Evolutionary conservation across 108 stramenopile species (phyloP).

Genomic region (Nitzschia sp.): DNA sequence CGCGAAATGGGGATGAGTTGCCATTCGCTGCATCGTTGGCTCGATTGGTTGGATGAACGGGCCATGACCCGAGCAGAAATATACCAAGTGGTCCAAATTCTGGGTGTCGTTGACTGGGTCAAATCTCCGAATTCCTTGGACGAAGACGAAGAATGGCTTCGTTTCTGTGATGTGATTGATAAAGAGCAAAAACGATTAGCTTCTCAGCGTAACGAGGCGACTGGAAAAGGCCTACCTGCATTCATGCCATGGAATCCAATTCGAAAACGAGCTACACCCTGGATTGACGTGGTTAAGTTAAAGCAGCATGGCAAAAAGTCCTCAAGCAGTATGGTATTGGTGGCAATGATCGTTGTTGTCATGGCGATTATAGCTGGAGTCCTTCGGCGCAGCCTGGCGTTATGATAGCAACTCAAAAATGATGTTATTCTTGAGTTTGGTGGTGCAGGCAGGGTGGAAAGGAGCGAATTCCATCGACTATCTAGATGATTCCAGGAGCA

Average conservation of each 20-base stretch:
- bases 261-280: slow-evolving; percentile 26
- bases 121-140: slow-evolving; percentile 12
- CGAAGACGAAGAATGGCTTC: slow-evolving; percentile 11
- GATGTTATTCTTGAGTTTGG: too few species aligned
- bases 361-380: not conserved
- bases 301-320: not conserved
- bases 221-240: not conserved
- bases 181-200: slow-evolving; percentile 6
- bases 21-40: slow-evolving; percentile 30
- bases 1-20: slow-evolving; percentile 68
- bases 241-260: slow-evolving; percentile 42
- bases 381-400: too few species aligned
- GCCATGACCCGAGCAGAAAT: slow-evolving; percentile 42
- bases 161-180: slow-evolving; percentile 2
- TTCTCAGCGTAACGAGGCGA: not conserved
- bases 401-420: too few species aligned
- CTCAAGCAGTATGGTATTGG: not conserved
- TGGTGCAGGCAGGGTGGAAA: too few species aligned
- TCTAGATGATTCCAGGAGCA: too few species aligned
- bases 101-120: slow-evolving; percentile 24
- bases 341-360: not conserved
- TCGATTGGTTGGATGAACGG: slow-evolving; percentile 67
- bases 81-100: slow-evolving; percentile 26
- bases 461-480: too few species aligned
- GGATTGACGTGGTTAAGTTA: slow-evolving; percentile 33